phyloP scores from a whole-genome alignment of 2,329 filamentous ascomycete species.

The Ophiostoma sp. region DNA sequence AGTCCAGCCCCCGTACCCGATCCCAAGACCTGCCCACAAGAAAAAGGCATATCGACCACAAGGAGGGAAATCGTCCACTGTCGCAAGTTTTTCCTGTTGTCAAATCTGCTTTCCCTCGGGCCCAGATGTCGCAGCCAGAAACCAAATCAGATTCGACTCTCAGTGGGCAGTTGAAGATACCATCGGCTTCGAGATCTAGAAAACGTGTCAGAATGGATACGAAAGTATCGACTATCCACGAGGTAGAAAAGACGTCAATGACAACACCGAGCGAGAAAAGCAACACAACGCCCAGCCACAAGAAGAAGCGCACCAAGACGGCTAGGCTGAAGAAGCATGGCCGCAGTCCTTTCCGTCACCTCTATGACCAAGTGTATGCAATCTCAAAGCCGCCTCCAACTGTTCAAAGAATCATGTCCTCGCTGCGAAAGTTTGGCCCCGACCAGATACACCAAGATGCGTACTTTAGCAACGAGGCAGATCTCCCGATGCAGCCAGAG shows the following conservation, averaged over 20 bases:
- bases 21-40: conserved; percentile 20
- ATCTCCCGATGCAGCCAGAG: conserved; percentile 55
- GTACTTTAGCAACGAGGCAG: conserved; percentile 75
- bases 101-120: conserved; percentile 20
- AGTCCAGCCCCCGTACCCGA: not conserved
- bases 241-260: not conserved
- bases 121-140: conserved; percentile 3
- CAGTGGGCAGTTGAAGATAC: not conserved
- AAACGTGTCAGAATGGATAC: not conserved
- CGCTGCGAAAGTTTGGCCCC: conserved; percentile 36
- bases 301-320: not conserved
- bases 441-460: conserved; percentile 76
- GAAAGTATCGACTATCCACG: not conserved
- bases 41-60: not conserved
- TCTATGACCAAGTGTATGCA: not conserved
- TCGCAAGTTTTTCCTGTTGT: conserved; percentile 24
- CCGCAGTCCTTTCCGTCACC: not conserved
- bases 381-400: conserved; percentile 15
- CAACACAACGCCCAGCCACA: not conserved
- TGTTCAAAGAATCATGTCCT: not conserved
- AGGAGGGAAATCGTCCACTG: conserved; percentile 16
- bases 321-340: not conserved
- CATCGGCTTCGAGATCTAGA: too few relatives aligned
- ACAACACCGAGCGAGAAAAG: not conserved
- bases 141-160: not conserved